phyloP scores from a whole-genome alignment of 805 yeast genomes.

The Ogataea dorogensis region DNA sequence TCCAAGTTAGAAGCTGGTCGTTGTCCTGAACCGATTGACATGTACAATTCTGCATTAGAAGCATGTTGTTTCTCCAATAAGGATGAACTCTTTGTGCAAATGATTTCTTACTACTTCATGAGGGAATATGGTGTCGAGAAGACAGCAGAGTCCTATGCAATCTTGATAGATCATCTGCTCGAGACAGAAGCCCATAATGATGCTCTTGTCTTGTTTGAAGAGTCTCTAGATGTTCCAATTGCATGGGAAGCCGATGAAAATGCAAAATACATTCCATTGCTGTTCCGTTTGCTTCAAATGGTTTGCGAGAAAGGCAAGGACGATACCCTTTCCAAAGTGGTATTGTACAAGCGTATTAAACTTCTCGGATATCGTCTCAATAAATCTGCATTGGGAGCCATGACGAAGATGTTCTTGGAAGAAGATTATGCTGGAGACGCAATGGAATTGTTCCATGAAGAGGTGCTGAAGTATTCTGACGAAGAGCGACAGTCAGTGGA shows the following conservation, averaged over 20 bases:
- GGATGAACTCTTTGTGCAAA: constrained; percentile 25
- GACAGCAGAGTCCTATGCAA: constrained; percentile 37
- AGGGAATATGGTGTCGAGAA: constrained; percentile 31
- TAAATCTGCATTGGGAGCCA: constrained; percentile 37
- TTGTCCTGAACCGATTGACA: too few species aligned
- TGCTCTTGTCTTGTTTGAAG: constrained; percentile 37
- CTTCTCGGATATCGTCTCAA: constrained; percentile 39
- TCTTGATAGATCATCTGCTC: constrained; percentile 36
- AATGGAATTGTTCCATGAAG: constrained; percentile 41
- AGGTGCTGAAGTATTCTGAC: constrained; percentile 28
- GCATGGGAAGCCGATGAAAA: constrained; percentile 42
- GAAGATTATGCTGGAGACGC: constrained; percentile 40
- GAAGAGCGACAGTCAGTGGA: constrained; percentile 18
- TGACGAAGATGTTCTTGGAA: constrained; percentile 37
- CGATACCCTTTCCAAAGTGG: constrained; percentile 21
- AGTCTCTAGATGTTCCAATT: constrained; percentile 38
- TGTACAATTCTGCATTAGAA: constrained; percentile 28
- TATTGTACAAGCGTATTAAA: constrained; percentile 42
- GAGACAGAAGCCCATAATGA: constrained; percentile 32
- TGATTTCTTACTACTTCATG: constrained; percentile 31
- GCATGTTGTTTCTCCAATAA: constrained; percentile 31
- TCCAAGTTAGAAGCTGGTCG: constrained; percentile 21
- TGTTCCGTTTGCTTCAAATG: constrained; percentile 27
- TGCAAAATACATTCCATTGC: constrained; percentile 27
- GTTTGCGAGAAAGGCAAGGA: constrained; percentile 22